Evolutionary conservation across 768 basidiomycete species (phyloP), one percentile per base, ranked within the genome.

Genomic region (Leccinellum albellum): DNA sequence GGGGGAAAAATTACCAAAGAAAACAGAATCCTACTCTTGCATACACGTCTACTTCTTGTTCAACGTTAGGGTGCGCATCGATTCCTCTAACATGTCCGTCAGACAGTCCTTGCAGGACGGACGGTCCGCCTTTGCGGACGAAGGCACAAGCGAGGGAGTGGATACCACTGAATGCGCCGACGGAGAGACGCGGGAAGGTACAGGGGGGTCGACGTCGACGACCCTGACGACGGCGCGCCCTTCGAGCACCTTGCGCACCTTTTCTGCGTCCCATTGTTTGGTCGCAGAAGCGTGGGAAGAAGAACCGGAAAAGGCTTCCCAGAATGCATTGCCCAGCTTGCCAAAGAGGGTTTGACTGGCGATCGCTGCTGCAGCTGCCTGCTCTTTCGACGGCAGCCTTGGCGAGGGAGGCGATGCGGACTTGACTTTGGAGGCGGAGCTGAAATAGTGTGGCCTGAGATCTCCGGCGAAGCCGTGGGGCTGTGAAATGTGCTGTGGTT

Each of bases 281-380:
- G 66, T 6, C 48, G 64, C 55, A 47, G 64, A 62, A 13, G 51
- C 54, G 65, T 56, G 63, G 33, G 66, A 2, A 9, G 63, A 54
- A 6, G 69, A 62, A 3, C 85, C 86, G n/a, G 86, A 79, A 73
- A 94, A 94, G 15, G 93, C 93, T 60, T 92, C 91, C 88, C 91
- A 90, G 75, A 94, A 94, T 45, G 91, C 89, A 21, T 76, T 70
- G 5, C 88, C 86, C 31, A 94, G 78, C 66, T 85, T 86, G 65
- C 76, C 74, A 51, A 89, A 61, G 29, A 95, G 74, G 1, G 92
- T 94, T 74, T 91, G 86, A 47, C 83, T 83, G 9, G 90, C 91
- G 60, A 91, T 76, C n/a, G 83, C 81, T 12, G 91, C 91, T 17
- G 69, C 64, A 49, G 67, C 60, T 51, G 64, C 66, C 57, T 74